phyloP scores from a whole-genome alignment of 2,329 filamentous ascomycete species.

The Paraphaeosphaeria minitans region DNA sequence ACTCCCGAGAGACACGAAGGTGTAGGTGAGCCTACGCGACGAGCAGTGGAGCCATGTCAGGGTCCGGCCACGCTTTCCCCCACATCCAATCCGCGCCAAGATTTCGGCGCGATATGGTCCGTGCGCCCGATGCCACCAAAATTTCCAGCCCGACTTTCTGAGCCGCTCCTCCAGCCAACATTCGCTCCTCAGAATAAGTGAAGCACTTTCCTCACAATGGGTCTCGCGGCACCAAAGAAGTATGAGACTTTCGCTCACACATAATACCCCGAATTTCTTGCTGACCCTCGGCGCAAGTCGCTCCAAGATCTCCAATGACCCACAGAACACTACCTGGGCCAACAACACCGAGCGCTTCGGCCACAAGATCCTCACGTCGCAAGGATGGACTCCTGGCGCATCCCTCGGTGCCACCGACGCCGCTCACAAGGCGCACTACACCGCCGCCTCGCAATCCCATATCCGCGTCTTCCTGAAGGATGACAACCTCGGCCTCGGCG shows the following conservation, averaged over 20 bases:
- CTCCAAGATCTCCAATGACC: conserved; percentile 83
- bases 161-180: not conserved
- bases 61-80: conserved; percentile 17
- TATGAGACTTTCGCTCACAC: conserved; percentile 44
- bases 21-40: not conserved
- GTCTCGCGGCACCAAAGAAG: conserved; percentile 71
- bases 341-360: conserved; percentile 82
- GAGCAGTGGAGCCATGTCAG: conserved; percentile 4
- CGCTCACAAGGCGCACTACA: conserved; percentile 75
- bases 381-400: conserved; percentile 89
- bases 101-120: conserved; percentile 25
- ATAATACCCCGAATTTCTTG: not conserved
- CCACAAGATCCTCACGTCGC: conserved; percentile 83
- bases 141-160: conserved; percentile 21
- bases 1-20: not conserved
- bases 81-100: conserved; percentile 33
- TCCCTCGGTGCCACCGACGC: conserved; percentile 80
- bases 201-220: conserved; percentile 57
- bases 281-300: conserved; percentile 48
- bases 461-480: conserved; percentile 87
- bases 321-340: conserved; percentile 94
- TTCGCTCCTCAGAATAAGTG: not conserved
- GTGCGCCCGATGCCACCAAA: conserved; percentile 31
- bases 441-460: conserved; percentile 79
- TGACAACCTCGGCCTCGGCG: conserved; percentile 88